A percentile compares a stretch with the other conserved stretches of the same genome.
Evolutionary conservation across 179 eudicot species (phyloP).

Genomic region (Corrigiola litoralis): DNA sequence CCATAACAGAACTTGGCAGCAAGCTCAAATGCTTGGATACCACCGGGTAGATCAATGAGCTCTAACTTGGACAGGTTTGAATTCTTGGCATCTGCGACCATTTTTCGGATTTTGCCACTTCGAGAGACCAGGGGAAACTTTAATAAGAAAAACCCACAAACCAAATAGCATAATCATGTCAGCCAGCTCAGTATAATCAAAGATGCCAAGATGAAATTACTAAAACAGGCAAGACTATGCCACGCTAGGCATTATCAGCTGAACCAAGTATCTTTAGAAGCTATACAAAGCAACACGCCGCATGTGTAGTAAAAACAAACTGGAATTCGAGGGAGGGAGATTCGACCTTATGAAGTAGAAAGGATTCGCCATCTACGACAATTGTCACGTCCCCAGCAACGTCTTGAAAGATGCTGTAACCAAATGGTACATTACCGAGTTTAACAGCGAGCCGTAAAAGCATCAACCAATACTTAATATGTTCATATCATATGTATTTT

Average conservation of each 20-base stretch:
- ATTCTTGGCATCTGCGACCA: constrained; percentile 51
- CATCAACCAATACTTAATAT: too few species aligned
- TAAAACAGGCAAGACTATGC: background rate
- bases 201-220: background rate
- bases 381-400: constrained; percentile 62
- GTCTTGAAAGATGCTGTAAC: constrained; percentile 59
- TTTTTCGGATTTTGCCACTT: constrained; percentile 58
- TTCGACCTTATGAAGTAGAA: constrained; percentile 60
- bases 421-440: background rate
- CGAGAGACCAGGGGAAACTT: constrained; percentile 67
- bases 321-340: background rate
- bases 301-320: background rate
- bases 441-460: background rate
- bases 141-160: background rate
- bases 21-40: constrained; percentile 50
- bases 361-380: constrained; percentile 47
- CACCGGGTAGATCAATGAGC: constrained; percentile 55
- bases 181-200: background rate
- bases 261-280: too few species aligned
- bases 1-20: constrained; percentile 71
- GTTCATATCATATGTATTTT: too few species aligned
- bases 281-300: too few species aligned
- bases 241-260: too few species aligned
- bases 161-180: constrained; percentile 4
- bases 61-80: constrained; percentile 40